Evolutionary conservation across 495 filamentous ascomycete genomes (phyloP), one percentile per base, ranked within the genome.

Genomic region (Oidiodendron maius): DNA sequence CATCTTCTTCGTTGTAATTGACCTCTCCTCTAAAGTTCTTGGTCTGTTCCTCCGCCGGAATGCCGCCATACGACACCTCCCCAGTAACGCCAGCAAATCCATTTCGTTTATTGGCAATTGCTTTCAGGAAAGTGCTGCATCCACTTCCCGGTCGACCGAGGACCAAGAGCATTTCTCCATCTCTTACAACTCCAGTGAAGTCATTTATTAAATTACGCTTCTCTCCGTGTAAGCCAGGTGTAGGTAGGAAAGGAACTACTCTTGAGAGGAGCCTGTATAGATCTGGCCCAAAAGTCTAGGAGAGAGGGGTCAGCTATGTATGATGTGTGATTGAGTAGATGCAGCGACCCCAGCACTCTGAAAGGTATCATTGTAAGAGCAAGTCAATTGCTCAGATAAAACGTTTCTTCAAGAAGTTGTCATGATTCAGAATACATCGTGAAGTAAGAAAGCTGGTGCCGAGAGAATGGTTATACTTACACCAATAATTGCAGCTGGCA

Each of bases 91-190:
- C 72, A 1, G 83, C 83, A 53, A 81, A 91, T 0, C 68, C 66
- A 5, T 61, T 73, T 23, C 83, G 74, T 47, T 88, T 76, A 54
- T 91, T 91, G 42, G 84, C 75, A 46, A 91, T 78, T 0, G 81
- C 80, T 57, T 86, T 87, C 36, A 95, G 72, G 49, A 93, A 88
- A 1, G 89, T 90, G 22, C 77, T 82, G 61, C 88, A 93, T 5
- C 89, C 89, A 15, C 82, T 77, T 6, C 89, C 89, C 0, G 89
- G 89, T 18, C 85, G 71, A 1, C 89, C 89, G 0, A 93, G 71
- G 8, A 95, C 87, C 8, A 94, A 71, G 78, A 93, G 84, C 81
- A 91, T 89, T 61, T 84, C 80, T 41, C 88, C 86, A 59, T 88
- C 84, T 0, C 80, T 72, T 10, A 93, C 79, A 8, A 84, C 72